Conservation (phyloP, 805 yeast species). For the Metschnikowia colocasiae region DNA sequence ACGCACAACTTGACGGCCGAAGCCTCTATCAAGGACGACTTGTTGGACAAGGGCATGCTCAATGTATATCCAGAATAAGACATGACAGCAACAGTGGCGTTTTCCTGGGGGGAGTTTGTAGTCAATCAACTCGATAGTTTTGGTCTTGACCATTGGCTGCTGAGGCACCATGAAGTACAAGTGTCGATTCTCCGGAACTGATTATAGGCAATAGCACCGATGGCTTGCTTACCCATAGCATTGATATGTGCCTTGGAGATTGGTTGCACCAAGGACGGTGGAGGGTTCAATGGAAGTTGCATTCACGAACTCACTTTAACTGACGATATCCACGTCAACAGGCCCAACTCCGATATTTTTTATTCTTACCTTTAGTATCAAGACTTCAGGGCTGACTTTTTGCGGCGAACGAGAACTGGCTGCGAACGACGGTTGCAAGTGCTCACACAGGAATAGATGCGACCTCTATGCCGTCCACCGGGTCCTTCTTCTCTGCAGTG, state of each 20-base stretch:
- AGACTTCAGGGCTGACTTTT: no score
- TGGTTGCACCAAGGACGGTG: conserved; percentile 91
- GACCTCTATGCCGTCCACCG: no score
- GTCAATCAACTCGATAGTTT: conserved; percentile 90
- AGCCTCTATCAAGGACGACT: conserved; percentile 93
- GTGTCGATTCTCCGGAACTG: conserved; percentile 96
- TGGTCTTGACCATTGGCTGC: conserved; percentile 98
- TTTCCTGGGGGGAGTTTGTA: conserved; percentile 98
- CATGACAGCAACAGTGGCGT: conserved; percentile 99
- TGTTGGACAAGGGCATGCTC: conserved; percentile 97
- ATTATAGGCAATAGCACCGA: conserved; percentile 97
- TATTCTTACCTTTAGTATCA: no score
- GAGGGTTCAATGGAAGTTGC: conserved; percentile 97
- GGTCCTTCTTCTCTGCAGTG: no score
- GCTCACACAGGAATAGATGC: no score
- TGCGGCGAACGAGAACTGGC: no score
- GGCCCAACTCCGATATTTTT: no score
- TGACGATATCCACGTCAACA: no score
- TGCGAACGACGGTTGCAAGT: no score
- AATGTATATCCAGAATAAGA: conserved; percentile 96
- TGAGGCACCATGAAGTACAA: conserved; percentile 97
- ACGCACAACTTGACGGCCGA: conserved; percentile 92
- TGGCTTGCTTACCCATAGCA: conserved; percentile 99
- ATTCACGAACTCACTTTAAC: no score
- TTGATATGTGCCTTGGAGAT: conserved; percentile 88